These are phyloP conservation scores for Cucumis sativus DNA, from an alignment of 306 rosid genomes.

Conservation along the genomic window DNA sequence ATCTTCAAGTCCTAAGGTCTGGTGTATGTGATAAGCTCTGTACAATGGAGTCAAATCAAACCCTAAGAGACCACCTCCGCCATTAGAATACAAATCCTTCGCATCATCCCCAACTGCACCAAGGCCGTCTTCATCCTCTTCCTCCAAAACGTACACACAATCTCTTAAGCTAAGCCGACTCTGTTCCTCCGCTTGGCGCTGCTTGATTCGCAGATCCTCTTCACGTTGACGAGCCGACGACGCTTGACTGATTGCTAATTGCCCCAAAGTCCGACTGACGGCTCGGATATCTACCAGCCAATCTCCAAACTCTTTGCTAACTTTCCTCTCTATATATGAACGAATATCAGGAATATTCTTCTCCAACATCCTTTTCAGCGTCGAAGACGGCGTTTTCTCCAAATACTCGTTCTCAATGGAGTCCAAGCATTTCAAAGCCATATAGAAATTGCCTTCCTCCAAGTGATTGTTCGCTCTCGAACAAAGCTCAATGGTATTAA, in stretches of 20 bases:
- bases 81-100: slow-evolving; percentile 30
- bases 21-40: slow-evolving; percentile 75
- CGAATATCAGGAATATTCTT: slow-evolving; percentile 94
- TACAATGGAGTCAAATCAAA: slow-evolving; percentile 89
- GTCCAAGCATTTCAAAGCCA: slow-evolving; percentile 82
- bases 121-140: slow-evolving; percentile 70
- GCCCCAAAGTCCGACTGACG: slow-evolving; percentile 82
- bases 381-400: slow-evolving; percentile 59
- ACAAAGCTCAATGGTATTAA: slow-evolving; percentile 57
- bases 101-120: slow-evolving; percentile 23
- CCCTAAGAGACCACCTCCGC: slow-evolving; percentile 46
- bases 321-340: slow-evolving; percentile 70
- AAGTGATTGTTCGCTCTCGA: slow-evolving; percentile 74
- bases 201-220: slow-evolving; percentile 94
- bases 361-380: slow-evolving; percentile 79
- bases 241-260: slow-evolving; percentile 85
- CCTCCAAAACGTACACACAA: slow-evolving; percentile 79
- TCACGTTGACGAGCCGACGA: slow-evolving; percentile 93
- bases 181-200: slow-evolving; percentile 99
- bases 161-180: slow-evolving; percentile 89
- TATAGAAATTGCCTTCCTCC: slow-evolving; percentile 53
- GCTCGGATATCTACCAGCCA: slow-evolving; percentile 99
- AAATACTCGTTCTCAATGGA: slow-evolving; percentile 52
- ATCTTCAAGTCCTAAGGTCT: slow-evolving; percentile 84
- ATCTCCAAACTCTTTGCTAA: slow-evolving; percentile 82